These are phyloP conservation scores for Penicillium argentinense DNA, from an alignment of 495 filamentous ascomycete genomes.

Conservation along the genomic window DNA sequence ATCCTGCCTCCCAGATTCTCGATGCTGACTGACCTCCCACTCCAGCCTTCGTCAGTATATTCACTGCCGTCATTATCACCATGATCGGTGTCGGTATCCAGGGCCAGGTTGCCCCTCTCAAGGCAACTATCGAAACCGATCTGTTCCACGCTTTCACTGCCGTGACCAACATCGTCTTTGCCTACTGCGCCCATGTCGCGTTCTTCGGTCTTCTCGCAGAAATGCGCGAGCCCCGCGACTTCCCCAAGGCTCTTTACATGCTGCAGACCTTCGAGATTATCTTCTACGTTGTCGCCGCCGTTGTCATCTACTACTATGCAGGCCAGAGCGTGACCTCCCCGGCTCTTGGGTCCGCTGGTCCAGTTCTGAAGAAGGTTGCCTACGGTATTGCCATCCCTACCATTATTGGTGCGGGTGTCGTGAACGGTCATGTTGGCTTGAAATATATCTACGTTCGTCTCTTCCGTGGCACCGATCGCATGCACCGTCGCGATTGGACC, in stretches of 20 bases:
- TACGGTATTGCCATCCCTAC: slow-evolving; percentile 78
- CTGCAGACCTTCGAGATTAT: slow-evolving; percentile 62
- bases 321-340: slow-evolving; percentile 65
- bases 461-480: slow-evolving; percentile 54
- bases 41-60: slow-evolving; percentile 59
- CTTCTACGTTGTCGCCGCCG: slow-evolving; percentile 54
- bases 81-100: slow-evolving; percentile 64
- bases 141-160: slow-evolving; percentile 33
- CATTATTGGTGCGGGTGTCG: slow-evolving; percentile 42
- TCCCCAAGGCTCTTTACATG: slow-evolving; percentile 59
- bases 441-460: slow-evolving; percentile 68
- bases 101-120: slow-evolving; percentile 18
- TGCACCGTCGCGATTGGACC: slow-evolving; percentile 55
- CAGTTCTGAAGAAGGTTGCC: slow-evolving; percentile 61
- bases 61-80: slow-evolving; percentile 66
- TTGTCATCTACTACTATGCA: slow-evolving; percentile 65
- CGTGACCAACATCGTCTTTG: slow-evolving; percentile 39
- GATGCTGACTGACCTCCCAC: neutral
- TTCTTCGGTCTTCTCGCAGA: slow-evolving; percentile 77
- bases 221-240: slow-evolving; percentile 66
- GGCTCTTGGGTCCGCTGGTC: slow-evolving; percentile 65
- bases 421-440: slow-evolving; percentile 59
- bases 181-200: slow-evolving; percentile 54
- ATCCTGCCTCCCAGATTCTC: neutral
- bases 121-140: slow-evolving; percentile 23